phyloP scores from a whole-genome alignment of 2,329 filamentous ascomycete species.

The Fusarium pseudocircinatum region DNA sequence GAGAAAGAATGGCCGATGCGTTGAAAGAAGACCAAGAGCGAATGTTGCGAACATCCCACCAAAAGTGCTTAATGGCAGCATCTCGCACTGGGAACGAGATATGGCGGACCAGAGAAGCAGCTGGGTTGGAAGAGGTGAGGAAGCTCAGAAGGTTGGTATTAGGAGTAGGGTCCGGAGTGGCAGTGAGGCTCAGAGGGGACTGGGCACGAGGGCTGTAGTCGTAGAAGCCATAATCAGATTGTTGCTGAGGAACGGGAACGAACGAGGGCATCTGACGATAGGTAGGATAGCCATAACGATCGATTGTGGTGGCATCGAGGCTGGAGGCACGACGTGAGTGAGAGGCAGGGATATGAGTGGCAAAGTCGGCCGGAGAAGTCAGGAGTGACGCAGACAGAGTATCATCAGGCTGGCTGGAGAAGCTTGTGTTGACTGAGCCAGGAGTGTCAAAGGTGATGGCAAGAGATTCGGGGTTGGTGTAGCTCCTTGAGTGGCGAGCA shows the following conservation, averaged over 20 bases:
- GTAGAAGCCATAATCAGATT: conserved; percentile 55
- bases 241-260: conserved; percentile 37
- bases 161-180: conserved; percentile 57
- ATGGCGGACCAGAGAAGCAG: conserved; percentile 82
- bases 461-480: conserved; percentile 69
- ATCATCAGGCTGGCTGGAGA: conserved; percentile 49
- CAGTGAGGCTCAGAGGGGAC: conserved; percentile 54
- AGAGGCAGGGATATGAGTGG: conserved; percentile 48
- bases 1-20: conserved; percentile 72
- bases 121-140: conserved; percentile 81
- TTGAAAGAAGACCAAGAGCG: conserved; percentile 86
- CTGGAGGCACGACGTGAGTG: conserved; percentile 69
- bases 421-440: conserved; percentile 49
- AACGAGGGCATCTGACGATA: conserved; percentile 76
- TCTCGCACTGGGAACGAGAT: conserved; percentile 75
- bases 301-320: conserved; percentile 72
- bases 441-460: conserved; percentile 48
- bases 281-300: conserved; percentile 82
- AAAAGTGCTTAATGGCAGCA: conserved; percentile 82
- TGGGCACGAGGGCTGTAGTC: conserved; percentile 58
- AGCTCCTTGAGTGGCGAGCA: conserved; percentile 65
- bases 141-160: conserved; percentile 80
- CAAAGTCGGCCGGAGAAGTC: conserved; percentile 71
- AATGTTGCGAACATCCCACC: conserved; percentile 94
- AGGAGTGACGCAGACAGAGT: conserved; percentile 61